These are phyloP conservation scores for Lipomyces yamanashiensis DNA, from an alignment of 805 yeast species.

Conservation along the genomic window DNA sequence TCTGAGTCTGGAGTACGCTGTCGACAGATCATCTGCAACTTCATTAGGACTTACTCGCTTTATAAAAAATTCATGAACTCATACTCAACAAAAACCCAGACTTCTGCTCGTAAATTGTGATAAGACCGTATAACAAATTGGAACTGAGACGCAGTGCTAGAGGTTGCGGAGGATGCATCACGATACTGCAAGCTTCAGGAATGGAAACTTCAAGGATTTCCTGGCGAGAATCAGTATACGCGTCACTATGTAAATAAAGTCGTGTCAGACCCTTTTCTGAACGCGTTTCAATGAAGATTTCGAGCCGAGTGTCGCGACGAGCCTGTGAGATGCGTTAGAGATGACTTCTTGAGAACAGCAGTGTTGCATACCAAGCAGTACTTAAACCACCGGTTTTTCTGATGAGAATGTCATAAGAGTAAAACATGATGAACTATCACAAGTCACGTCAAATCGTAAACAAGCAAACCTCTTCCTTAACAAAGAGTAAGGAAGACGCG, in stretches of 20 bases:
- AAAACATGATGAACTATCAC: constrained; percentile 27
- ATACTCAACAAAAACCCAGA: constrained; percentile 7
- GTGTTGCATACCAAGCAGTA: constrained; percentile 34
- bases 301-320: constrained; percentile 39
- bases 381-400: constrained; percentile 29
- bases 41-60: not conserved
- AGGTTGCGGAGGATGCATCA: constrained; percentile 39
- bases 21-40: constrained; percentile 15
- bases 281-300: constrained; percentile 36
- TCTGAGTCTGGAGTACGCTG: constrained; percentile 15
- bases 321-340: constrained; percentile 26
- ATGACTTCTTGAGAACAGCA: not conserved
- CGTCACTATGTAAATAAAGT: not conserved
- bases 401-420: constrained; percentile 32
- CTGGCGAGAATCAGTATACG: constrained; percentile 7
- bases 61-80: not conserved
- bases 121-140: constrained; percentile 36
- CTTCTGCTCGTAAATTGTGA: constrained; percentile 37
- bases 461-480: not conserved
- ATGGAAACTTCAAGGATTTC: constrained; percentile 39
- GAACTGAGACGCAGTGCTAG: constrained; percentile 40
- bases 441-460: not conserved
- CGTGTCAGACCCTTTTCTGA: constrained; percentile 29
- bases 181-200: constrained; percentile 34
- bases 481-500: not conserved